phyloP scores from a whole-genome alignment of 345 rosid genomes.

The Cardamine resedifolia region DNA sequence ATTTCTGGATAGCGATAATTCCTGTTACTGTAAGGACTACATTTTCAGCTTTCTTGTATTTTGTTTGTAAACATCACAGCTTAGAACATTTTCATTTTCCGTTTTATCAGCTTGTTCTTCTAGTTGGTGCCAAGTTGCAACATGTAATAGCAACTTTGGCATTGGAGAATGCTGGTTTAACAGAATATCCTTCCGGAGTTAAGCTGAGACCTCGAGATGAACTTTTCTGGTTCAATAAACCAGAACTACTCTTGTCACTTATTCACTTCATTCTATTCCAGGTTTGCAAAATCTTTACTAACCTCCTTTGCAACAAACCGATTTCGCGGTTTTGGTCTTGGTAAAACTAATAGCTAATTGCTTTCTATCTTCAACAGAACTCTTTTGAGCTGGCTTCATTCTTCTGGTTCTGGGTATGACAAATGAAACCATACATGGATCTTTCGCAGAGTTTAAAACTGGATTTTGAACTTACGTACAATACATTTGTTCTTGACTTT shows the following conservation, averaged over 20 bases:
- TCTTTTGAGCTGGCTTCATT: conserved; percentile 95
- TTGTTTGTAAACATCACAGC: not conserved
- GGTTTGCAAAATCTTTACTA: conserved; percentile 44
- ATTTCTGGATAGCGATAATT: conserved; percentile 95
- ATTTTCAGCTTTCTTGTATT: not conserved
- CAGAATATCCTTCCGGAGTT: conserved; percentile 50
- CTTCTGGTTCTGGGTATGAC: conserved; percentile 92
- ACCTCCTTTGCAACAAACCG: not conserved
- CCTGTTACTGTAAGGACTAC: conserved; percentile 65
- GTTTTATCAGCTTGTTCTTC: conserved; percentile 50
- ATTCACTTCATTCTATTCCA: conserved; percentile 94
- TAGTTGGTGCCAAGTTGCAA: conserved; percentile 83
- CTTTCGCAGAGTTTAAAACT: not conserved
- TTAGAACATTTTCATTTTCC: not conserved
- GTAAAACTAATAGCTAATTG: conserved; percentile 37
- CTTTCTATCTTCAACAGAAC: conserved; percentile 54
- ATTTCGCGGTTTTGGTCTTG: not conserved
- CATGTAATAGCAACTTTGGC: conserved; percentile 91
- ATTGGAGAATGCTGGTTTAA: conserved; percentile 74
- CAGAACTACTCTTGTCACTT: conserved; percentile 70
- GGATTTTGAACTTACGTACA: not conserved
- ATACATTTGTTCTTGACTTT: conserved; percentile 19
- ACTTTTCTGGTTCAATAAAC: conserved; percentile 96
- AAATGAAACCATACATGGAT: conserved; percentile 33
- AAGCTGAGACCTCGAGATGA: conserved; percentile 85